Conservation (phyloP, 1,284 basidiomycete genomes). For the Trichosporon ovoides region DNA sequence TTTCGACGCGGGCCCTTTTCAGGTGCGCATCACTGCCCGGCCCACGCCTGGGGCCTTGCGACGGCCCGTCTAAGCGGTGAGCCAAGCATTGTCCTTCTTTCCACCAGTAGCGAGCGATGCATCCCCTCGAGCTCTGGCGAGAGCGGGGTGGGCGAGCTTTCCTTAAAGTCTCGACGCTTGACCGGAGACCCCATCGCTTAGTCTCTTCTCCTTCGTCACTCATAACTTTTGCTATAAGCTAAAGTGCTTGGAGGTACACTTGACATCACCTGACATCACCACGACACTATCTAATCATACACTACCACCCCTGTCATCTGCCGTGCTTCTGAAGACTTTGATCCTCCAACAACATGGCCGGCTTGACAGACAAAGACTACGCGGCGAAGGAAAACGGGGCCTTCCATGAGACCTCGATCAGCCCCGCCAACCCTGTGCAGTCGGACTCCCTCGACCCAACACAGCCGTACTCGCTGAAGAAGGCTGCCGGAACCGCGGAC, state of each 20-base stretch:
- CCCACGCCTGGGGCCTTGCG: not conserved
- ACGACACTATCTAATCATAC: not conserved
- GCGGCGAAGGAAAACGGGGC: not conserved
- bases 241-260: not conserved
- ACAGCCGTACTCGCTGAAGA: not conserved
- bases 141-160: not conserved
- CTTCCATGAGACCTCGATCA: not conserved
- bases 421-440: not conserved
- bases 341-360: not conserved
- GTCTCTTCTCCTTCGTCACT: not conserved
- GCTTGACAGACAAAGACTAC: not conserved
- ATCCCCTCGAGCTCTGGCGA: not conserved
- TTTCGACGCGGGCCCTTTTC: slow-evolving; percentile 1
- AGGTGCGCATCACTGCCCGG: not conserved
- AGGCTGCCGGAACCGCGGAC: slow-evolving; percentile 11
- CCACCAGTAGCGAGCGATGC: too few species aligned
- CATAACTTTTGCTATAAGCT: not conserved
- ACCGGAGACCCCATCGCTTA: too few species aligned
- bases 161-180: not conserved
- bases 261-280: not conserved
- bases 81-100: too few species aligned
- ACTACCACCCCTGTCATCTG: not conserved
- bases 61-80: not conserved
- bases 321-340: not conserved
- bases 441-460: not conserved